Percentiles rank a stretch among this genome's conserved stretches.
Conservation (phyloP, 1,284 basidiomycete genomes). For the Marasmius sp. region DNA sequence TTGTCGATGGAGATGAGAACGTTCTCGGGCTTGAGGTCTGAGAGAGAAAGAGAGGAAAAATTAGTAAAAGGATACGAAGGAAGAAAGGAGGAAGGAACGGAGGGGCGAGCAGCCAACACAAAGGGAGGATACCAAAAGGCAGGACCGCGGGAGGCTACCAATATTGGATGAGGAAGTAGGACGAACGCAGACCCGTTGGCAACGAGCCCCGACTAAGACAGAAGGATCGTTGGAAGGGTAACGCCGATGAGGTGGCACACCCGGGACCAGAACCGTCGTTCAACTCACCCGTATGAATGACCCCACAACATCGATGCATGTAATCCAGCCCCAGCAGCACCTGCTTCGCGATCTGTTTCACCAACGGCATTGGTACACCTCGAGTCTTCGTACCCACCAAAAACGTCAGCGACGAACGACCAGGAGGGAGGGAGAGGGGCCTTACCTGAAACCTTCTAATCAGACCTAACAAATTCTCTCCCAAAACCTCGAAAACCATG, state of each 20-base stretch:
- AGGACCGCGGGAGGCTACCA: too few species aligned
- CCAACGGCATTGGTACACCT: constrained; percentile 92
- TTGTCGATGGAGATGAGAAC: constrained; percentile 97
- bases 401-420: constrained; percentile 42
- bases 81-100: not conserved
- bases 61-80: constrained; percentile 17
- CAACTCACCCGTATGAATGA: constrained; percentile 80
- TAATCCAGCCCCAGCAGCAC: constrained; percentile 95
- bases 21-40: constrained; percentile 97
- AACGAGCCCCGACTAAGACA: too few species aligned
- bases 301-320: constrained; percentile 95
- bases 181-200: too few species aligned
- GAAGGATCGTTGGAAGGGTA: too few species aligned
- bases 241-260: not conserved
- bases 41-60: constrained; percentile 7
- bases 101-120: too few species aligned
- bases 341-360: constrained; percentile 97
- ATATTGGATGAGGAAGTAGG: too few species aligned
- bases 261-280: not conserved
- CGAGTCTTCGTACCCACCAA: constrained; percentile 79
- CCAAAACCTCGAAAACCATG: constrained; percentile 99
- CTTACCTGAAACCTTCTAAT: constrained; percentile 45
- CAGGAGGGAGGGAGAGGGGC: too few species aligned
- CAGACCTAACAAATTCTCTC: constrained; percentile 94
- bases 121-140: too few species aligned